phyloP scores from a whole-genome alignment of 805 yeast species.

The Saccharomycopsis sp. region DNA sequence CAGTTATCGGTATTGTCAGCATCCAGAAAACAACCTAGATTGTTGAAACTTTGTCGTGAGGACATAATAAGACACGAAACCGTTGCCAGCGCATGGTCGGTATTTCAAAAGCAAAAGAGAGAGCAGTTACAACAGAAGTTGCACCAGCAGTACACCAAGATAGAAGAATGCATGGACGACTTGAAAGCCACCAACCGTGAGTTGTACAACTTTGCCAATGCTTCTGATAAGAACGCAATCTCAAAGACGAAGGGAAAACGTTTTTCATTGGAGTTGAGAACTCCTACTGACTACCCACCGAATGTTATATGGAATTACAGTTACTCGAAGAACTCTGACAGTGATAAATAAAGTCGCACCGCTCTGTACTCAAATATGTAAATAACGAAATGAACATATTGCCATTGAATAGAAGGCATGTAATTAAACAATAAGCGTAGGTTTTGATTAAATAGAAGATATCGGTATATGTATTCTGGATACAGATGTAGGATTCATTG shows the following conservation, averaged over 20 bases:
- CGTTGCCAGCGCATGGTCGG: conserved; percentile 76
- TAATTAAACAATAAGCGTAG: too few species aligned
- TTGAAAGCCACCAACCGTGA: conserved; percentile 45
- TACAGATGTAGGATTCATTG: too few species aligned
- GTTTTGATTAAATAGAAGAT: too few species aligned
- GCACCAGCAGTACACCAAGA: conserved; percentile 55
- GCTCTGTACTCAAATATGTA: background rate
- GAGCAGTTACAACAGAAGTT: conserved; percentile 37
- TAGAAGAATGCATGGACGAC: conserved; percentile 66
- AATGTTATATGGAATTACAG: conserved; percentile 70
- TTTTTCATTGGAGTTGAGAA: conserved; percentile 77
- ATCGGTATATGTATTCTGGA: too few species aligned
- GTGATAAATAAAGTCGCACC: background rate
- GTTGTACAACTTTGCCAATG: conserved; percentile 58
- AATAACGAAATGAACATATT: background rate
- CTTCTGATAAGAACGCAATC: conserved; percentile 6
- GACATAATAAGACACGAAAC: conserved; percentile 81
- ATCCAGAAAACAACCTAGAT: conserved; percentile 78
- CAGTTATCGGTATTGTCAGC: conserved; percentile 79
- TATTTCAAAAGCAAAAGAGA: conserved; percentile 48
- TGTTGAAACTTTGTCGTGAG: conserved; percentile 67
- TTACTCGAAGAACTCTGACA: conserved; percentile 20
- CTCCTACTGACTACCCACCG: conserved; percentile 89
- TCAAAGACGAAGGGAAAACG: conserved; percentile 48
- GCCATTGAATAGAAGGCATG: too few species aligned